Conservation (phyloP, 2,329 filamentous ascomycete genomes). For the Ophiostoma sp. region DNA sequence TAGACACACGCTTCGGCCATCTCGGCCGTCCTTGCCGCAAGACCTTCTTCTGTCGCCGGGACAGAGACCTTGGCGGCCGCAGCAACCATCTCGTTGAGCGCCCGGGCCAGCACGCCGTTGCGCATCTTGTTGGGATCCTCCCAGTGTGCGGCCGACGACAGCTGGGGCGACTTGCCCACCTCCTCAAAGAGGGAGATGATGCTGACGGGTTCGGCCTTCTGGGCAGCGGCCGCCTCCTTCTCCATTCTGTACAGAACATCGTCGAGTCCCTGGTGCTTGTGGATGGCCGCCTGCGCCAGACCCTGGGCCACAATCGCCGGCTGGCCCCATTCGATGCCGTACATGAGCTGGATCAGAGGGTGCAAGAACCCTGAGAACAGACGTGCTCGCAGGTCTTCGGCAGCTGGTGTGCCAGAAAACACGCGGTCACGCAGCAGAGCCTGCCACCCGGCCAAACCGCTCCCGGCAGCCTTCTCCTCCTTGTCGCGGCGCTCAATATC, state of each 20-base stretch:
- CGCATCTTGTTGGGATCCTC: constrained; percentile 63
- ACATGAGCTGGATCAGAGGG: constrained; percentile 82
- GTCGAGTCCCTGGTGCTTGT: constrained; percentile 42
- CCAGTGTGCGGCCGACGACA: constrained; percentile 54
- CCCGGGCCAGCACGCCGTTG: constrained; percentile 67
- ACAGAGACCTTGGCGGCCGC: constrained; percentile 62
- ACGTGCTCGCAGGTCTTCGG: constrained; percentile 68
- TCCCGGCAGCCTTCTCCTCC: constrained; percentile 37
- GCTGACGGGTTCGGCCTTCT: constrained; percentile 24
- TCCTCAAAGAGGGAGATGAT: constrained; percentile 64
- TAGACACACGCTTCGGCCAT: constrained; percentile 68
- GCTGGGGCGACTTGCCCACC: constrained; percentile 55
- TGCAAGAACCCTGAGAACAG: constrained; percentile 72
- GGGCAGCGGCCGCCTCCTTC: neutral
- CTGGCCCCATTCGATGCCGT: constrained; percentile 79
- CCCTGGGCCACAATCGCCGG: constrained; percentile 78
- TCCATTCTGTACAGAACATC: constrained; percentile 11
- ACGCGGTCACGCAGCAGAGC: constrained; percentile 65
- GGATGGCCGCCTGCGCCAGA: constrained; percentile 74
- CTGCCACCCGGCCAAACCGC: constrained; percentile 41
- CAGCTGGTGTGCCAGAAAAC: constrained; percentile 64
- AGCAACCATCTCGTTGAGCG: constrained; percentile 62
- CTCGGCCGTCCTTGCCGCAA: constrained; percentile 56
- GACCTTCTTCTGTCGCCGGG: constrained; percentile 55
- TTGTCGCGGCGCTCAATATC: constrained; percentile 61